phyloP scores from a whole-genome alignment of 1,139 yeast species.

The Geotrichum citri-aurantii region DNA sequence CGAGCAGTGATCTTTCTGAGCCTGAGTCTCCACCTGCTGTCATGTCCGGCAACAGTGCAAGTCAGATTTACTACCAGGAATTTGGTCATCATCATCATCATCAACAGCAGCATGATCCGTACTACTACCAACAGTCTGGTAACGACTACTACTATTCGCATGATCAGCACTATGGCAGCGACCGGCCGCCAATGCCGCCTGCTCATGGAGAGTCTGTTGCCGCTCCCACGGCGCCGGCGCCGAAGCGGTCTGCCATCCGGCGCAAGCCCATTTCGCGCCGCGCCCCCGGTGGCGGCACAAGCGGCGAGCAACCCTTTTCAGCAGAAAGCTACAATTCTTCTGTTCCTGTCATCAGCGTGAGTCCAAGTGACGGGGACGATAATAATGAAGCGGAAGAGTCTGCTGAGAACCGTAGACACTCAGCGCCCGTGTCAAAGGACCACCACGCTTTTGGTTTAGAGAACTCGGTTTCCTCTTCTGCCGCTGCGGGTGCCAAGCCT shows the following conservation, averaged over 20 bases:
- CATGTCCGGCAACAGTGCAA: conserved; percentile 2
- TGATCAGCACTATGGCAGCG: conserved; percentile 2
- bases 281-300: conserved; percentile 13
- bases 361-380: neutral
- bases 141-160: conserved; percentile 2
- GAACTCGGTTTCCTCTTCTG: conserved; percentile 1
- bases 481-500: conserved; percentile 7
- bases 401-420: neutral
- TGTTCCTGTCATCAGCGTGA: conserved; percentile 1
- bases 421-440: neutral
- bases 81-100: conserved; percentile 2
- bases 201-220: conserved; percentile 7
- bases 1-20: conserved; percentile 9
- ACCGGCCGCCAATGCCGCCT: conserved; percentile 15
- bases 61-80: conserved; percentile 4
- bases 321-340: conserved; percentile 26
- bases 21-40: neutral
- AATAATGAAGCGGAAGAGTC: neutral
- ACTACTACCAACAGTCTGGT: conserved; percentile 6
- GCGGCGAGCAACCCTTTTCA: conserved; percentile 26
- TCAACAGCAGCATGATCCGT: conserved; percentile 3
- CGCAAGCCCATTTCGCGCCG: conserved; percentile 24
- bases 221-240: conserved; percentile 12
- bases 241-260: conserved; percentile 20
- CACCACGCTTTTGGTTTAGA: neutral